Conservation (phyloP, 805 yeast genomes). For the Candida dajiaensis region DNA sequence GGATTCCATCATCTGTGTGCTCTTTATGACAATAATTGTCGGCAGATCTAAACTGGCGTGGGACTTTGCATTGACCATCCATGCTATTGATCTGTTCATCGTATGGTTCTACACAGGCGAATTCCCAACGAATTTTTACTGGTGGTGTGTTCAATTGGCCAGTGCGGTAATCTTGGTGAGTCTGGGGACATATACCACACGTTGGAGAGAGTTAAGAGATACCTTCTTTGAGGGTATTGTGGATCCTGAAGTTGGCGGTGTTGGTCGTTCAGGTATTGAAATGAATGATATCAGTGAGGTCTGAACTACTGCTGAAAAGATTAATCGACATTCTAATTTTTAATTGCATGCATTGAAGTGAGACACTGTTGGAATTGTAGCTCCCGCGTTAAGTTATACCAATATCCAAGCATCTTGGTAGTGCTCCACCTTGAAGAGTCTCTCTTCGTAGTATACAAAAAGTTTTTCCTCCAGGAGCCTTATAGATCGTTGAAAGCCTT, state of each 20-base stretch:
- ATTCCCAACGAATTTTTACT: slow-evolving; percentile 65
- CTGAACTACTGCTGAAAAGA: not conserved
- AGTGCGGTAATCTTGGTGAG: slow-evolving; percentile 67
- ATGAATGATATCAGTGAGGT: slow-evolving; percentile 14
- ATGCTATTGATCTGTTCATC: slow-evolving; percentile 67
- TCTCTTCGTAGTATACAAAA: too few relatives aligned
- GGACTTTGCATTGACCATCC: slow-evolving; percentile 95
- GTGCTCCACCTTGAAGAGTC: too few relatives aligned
- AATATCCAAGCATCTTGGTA: too few relatives aligned
- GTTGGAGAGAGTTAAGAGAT: slow-evolving; percentile 87
- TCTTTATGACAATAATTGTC: slow-evolving; percentile 79
- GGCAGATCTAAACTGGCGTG: slow-evolving; percentile 92
- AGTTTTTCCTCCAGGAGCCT: too few relatives aligned
- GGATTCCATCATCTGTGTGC: slow-evolving; percentile 75
- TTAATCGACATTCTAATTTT: not conserved
- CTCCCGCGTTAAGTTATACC: not conserved
- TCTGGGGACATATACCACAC: slow-evolving; percentile 82
- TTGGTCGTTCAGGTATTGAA: slow-evolving; percentile 15
- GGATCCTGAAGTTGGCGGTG: slow-evolving; percentile 47
- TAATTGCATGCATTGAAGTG: not conserved
- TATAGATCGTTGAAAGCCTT: too few relatives aligned
- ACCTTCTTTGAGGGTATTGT: slow-evolving; percentile 84
- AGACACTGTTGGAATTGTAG: not conserved
- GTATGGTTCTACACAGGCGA: slow-evolving; percentile 59
- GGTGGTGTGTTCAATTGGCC: slow-evolving; percentile 79